Conservation (phyloP, 306 rosid genomes). For the Chamaecrista fasciculata region DNA sequence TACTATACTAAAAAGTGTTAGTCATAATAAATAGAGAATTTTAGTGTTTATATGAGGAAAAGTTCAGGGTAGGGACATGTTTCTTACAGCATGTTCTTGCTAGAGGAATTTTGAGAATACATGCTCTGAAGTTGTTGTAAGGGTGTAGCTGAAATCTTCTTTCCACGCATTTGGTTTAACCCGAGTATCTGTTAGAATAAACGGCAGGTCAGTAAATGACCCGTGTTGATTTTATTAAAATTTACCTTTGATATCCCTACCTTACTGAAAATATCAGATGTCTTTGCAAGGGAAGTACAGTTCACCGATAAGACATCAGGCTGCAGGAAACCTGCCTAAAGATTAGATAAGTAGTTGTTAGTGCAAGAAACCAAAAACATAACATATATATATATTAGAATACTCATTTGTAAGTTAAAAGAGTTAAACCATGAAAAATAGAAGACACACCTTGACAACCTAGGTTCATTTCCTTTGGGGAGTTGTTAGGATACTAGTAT, state of each 20-base stretch:
- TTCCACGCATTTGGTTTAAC: conserved; percentile 39
- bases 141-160: conserved; percentile 48
- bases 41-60: background rate
- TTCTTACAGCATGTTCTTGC: conserved; percentile 69
- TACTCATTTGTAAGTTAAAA: too few species aligned
- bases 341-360: conserved; percentile 12
- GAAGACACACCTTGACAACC: background rate
- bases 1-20: background rate
- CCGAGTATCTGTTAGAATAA: conserved; percentile 58
- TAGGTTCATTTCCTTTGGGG: background rate
- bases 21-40: background rate
- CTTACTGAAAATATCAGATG: conserved; percentile 76
- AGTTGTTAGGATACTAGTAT: too few species aligned
- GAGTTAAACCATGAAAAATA: too few species aligned
- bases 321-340: conserved; percentile 52
- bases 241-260: conserved; percentile 34
- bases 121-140: conserved; percentile 71
- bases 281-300: conserved; percentile 66
- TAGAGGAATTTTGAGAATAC: conserved; percentile 57
- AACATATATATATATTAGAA: too few species aligned
- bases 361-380: background rate
- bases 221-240: background rate
- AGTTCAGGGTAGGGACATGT: background rate
- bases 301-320: conserved; percentile 69
- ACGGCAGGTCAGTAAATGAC: conserved; percentile 24